Percentiles rank a stretch among this genome's conserved stretches.
phyloP scores from a whole-genome alignment of 2,329 filamentous ascomycete genomes.

The Phialophora macrospora region DNA sequence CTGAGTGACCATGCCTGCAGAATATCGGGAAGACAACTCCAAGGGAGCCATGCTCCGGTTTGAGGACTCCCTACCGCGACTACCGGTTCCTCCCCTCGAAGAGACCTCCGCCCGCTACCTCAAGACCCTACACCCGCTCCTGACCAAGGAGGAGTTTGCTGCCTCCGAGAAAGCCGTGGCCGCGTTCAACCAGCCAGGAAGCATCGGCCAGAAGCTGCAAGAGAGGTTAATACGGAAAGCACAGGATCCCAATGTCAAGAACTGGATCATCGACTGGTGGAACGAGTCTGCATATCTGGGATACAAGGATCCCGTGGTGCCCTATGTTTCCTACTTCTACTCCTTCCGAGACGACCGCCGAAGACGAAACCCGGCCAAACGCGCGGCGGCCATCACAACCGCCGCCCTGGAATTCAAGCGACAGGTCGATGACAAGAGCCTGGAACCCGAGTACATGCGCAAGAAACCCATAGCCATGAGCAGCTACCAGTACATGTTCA shows the following conservation, averaged over 20 bases:
- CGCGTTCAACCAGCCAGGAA: conserved; percentile 86
- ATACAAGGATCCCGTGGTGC: conserved; percentile 94
- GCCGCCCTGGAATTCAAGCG: conserved; percentile 92
- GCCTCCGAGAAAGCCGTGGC: conserved; percentile 77
- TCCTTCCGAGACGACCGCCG: conserved; percentile 92
- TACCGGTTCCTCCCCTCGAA: conserved; percentile 67
- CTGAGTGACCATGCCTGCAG: conserved; percentile 45
- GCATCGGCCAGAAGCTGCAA: conserved; percentile 80
- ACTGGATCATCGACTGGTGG: conserved; percentile 99
- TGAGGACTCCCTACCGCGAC: conserved; percentile 66
- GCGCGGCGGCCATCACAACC: conserved; percentile 86
- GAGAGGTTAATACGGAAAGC: conserved; percentile 80
- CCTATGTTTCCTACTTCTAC: conserved; percentile 99
- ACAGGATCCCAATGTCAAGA: conserved; percentile 79
- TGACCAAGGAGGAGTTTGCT: conserved; percentile 63
- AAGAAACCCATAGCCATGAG: conserved; percentile 97
- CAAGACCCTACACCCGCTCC: conserved; percentile 68
- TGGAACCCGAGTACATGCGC: conserved; percentile 99
- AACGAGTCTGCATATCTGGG: conserved; percentile 89
- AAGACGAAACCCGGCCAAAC: conserved; percentile 85
- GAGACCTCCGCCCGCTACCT: conserved; percentile 69
- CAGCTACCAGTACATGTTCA: conserved; percentile 99
- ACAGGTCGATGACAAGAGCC: conserved; percentile 76
- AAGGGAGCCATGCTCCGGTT: conserved; percentile 70
- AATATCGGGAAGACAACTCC: conserved; percentile 67